These are phyloP conservation scores for Phaeophleospora eucalypticola DNA, from an alignment of 2,329 filamentous ascomycete species.

Conservation along the genomic window DNA sequence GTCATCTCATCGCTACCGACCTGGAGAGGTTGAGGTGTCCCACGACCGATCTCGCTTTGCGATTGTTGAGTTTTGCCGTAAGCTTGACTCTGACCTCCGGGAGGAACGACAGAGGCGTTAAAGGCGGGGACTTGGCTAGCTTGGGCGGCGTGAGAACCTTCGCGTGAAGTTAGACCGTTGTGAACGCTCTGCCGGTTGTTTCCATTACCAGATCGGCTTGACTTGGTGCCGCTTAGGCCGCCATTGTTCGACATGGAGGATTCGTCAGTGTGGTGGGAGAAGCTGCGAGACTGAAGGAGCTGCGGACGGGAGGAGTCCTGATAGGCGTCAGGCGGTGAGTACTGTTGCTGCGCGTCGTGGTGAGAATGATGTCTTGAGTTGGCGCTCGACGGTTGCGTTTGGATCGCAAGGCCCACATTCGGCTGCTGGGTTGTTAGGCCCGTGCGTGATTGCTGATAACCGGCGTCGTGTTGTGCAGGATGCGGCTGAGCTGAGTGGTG, in stretches of 20 bases:
- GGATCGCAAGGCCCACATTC: constrained; percentile 10
- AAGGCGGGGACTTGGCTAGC: constrained; percentile 36
- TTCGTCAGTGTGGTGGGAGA: constrained; percentile 26
- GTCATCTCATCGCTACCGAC: constrained; percentile 40
- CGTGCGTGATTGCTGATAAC: constrained; percentile 26
- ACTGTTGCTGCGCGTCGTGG: constrained; percentile 16
- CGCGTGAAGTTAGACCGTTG: constrained; percentile 27
- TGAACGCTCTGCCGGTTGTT: constrained; percentile 34
- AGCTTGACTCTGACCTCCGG: constrained; percentile 42
- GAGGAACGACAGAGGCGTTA: constrained; percentile 43
- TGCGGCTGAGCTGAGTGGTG: constrained; percentile 29
- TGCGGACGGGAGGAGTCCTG: constrained; percentile 19
- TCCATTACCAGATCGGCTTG: constrained; percentile 20
- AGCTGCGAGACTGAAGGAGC: constrained; percentile 28
- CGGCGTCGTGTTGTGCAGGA: constrained; percentile 20
- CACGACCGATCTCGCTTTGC: constrained; percentile 25
- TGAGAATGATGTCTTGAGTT: constrained; percentile 13
- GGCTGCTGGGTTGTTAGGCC: no score
- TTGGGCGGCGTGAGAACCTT: constrained; percentile 21
- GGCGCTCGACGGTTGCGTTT: constrained; percentile 17
- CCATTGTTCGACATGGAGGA: constrained; percentile 33
- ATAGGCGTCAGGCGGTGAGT: constrained; percentile 20
- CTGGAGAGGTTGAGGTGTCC: constrained; percentile 44
- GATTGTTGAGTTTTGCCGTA: constrained; percentile 33
- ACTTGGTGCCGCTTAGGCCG: constrained; percentile 25